Base-by-base conservation (phyloP, 192 early-diverging fungal species). In the Blastocladiella britannica region DNA sequence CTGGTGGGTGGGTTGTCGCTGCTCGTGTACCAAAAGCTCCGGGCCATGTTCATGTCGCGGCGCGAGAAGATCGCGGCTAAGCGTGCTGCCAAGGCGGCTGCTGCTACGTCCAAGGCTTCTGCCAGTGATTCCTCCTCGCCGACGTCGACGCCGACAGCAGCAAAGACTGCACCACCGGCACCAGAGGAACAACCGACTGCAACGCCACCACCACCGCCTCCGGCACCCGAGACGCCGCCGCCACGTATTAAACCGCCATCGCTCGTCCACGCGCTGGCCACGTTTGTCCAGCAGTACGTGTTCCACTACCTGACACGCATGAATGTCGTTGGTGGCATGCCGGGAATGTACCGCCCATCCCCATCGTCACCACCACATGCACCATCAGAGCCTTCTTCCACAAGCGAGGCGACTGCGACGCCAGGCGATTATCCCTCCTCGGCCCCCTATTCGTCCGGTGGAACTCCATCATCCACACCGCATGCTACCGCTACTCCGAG, bases 391-490 rank as follows among this genome's bases (percentile, higher is more conserved):
- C n/a, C n/a, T n/a, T n/a, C n/a, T n/a, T n/a, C n/a, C n/a, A n/a
- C n/a, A n/a, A n/a, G n/a, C n/a, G n/a, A n/a, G n/a, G n/a, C n/a
- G n/a, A n/a, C n/a, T n/a, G 37, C 37, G 6, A 47, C 37, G 37
- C 37, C 37, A 20, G 37, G 37, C 15, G n/a, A 9, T 9, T 63
- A 57, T 15, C 47, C 62, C 1, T 67, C 69, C 55, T 72, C 70
- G 70, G 67, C 68, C 56, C 66, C 65, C 51, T n/a, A 60, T 69
- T 4, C 56, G 65, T 25, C 64, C 64, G 60, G 53, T 56, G 55
- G 28, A 20, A 8, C 12, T 8, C 3, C n/a, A n/a, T 20, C 27
- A 20, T 2, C 1, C 52, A 15, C 47, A 54, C 0, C 25, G 20
- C 51, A 27, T 58, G 52, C 26, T 53, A 15, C 4, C 37, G 29